Percentiles rank a stretch among this genome's conserved stretches.
Conservation (phyloP, 2,329 filamentous ascomycete species). For the Colletotrichum filicis region DNA sequence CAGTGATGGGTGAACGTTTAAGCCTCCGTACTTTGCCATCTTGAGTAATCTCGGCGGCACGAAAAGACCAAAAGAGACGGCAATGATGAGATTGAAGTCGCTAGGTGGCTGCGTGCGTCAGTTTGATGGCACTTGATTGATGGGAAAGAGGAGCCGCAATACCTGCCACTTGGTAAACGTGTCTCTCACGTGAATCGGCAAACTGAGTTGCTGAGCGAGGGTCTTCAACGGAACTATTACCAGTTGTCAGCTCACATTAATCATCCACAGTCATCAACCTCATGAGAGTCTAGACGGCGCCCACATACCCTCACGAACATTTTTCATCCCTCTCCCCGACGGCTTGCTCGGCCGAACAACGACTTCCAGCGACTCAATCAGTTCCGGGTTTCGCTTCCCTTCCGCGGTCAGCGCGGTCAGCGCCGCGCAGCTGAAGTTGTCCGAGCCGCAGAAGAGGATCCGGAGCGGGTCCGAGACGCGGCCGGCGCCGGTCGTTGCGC, state of each 20-base stretch:
- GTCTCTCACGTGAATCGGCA: conserved; percentile 79
- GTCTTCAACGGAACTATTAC: conserved; percentile 76
- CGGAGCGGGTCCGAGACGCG: conserved; percentile 69
- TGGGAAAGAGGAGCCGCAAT: conserved; percentile 42
- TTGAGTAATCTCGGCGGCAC: conserved; percentile 81
- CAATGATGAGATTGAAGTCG: conserved; percentile 81
- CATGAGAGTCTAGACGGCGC: background rate
- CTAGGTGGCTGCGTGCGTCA: conserved; percentile 60
- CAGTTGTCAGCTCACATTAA: background rate
- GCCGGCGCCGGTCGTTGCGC: background rate
- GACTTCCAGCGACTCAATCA: conserved; percentile 84
- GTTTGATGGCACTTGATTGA: background rate
- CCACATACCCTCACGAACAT: conserved; percentile 69
- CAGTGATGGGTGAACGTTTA: conserved; percentile 94
- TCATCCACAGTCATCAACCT: background rate
- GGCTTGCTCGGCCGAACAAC: conserved; percentile 83
- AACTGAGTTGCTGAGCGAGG: conserved; percentile 69
- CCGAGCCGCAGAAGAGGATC: conserved; percentile 95
- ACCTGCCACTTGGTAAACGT: conserved; percentile 87
- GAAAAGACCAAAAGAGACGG: conserved; percentile 94
- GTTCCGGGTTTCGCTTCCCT: conserved; percentile 58
- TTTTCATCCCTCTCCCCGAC: conserved; percentile 79
- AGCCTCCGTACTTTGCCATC: conserved; percentile 80
- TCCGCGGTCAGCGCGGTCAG: conserved; percentile 76
- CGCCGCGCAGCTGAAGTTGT: conserved; percentile 86